Evolutionary conservation across 495 filamentous ascomycete species (phyloP).

Genomic region (Neurospora tetrasperma): DNA sequence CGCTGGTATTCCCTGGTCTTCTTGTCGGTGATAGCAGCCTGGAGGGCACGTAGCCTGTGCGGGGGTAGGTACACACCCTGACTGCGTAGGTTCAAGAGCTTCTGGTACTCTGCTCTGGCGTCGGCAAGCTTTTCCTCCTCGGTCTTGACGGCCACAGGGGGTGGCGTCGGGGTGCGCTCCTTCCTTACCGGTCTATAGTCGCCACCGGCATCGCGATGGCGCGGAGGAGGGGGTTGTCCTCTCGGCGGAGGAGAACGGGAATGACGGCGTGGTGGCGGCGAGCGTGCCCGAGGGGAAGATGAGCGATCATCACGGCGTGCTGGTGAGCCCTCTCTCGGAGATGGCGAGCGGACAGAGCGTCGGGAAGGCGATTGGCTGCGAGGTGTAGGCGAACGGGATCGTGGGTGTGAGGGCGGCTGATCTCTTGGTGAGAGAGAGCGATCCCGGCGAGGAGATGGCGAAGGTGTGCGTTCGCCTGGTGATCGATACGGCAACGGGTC

Average conservation of each 20-base stretch:
- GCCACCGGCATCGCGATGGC: constrained; percentile 32
- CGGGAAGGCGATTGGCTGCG: constrained; percentile 6
- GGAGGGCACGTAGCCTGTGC: constrained; percentile 77
- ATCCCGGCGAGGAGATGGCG: constrained; percentile 3
- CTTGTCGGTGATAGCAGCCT: constrained; percentile 95
- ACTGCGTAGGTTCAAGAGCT: constrained; percentile 78
- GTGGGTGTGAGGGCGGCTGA: neutral
- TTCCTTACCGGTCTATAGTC: constrained; percentile 29
- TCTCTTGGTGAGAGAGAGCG: constrained; percentile 4
- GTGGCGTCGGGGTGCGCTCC: constrained; percentile 34
- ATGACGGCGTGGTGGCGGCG: constrained; percentile 8
- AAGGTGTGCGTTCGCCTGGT: neutral
- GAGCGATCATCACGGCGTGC: constrained; percentile 1
- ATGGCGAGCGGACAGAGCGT: constrained; percentile 4
- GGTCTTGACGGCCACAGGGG: constrained; percentile 46
- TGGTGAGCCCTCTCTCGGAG: constrained; percentile 1
- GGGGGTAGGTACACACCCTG: constrained; percentile 96
- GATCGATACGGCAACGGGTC: neutral
- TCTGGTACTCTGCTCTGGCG: constrained; percentile 85
- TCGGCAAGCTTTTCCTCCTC: constrained; percentile 72
- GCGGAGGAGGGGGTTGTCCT: constrained; percentile 12
- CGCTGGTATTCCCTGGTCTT: constrained; percentile 94
- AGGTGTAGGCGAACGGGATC: neutral
- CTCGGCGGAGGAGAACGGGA: constrained; percentile 17
- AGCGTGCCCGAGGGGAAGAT: constrained; percentile 1